A percentile compares a stretch with the other conserved stretches of the same genome.
Evolutionary conservation across 1,284 basidiomycete species (phyloP).

Genomic region (Moesziomyces sp.): DNA sequence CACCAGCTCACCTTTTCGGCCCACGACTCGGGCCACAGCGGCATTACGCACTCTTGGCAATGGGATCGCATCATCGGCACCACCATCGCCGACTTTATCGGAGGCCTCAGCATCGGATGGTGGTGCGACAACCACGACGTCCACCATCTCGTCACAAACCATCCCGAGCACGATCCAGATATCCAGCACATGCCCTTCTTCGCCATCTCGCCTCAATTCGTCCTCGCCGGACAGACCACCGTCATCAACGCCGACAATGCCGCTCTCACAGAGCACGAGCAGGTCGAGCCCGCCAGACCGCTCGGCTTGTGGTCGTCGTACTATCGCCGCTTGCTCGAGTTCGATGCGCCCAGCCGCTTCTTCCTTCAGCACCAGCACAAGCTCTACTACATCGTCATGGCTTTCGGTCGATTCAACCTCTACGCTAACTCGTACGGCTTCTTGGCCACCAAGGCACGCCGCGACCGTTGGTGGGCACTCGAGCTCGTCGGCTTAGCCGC

Average conservation of each 20-base stretch:
- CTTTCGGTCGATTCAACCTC: conserved; percentile 93
- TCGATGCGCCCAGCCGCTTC: conserved; percentile 78
- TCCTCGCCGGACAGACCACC: conserved; percentile 41
- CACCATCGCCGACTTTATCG: conserved; percentile 84
- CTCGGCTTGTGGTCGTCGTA: conserved; percentile 85
- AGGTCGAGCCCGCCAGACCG: conserved; percentile 8
- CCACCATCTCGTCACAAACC: conserved; percentile 96
- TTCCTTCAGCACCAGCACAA: conserved; percentile 86
- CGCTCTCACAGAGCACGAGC: neutral
- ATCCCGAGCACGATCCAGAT: conserved; percentile 90
- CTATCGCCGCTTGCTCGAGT: conserved; percentile 86
- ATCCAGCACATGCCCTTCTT: conserved; percentile 97
- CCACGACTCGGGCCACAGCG: conserved; percentile 94
- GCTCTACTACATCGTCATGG: conserved; percentile 91
- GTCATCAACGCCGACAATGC: conserved; percentile 19
- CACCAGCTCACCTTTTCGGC: conserved; percentile 92
- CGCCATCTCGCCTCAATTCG: conserved; percentile 87
- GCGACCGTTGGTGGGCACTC: conserved; percentile 68
- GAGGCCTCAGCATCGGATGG: conserved; percentile 94
- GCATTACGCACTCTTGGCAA: conserved; percentile 87
- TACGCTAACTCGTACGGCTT: conserved; percentile 87
- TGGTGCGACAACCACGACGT: conserved; percentile 99
- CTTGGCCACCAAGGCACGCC: conserved; percentile 73
- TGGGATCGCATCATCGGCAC: conserved; percentile 84
- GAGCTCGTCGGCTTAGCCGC: conserved; percentile 77